Percentiles rank a stretch among this genome's conserved stretches.
Evolutionary conservation across 306 rosid genomes (phyloP).

Genomic region (Lupinus albus): DNA sequence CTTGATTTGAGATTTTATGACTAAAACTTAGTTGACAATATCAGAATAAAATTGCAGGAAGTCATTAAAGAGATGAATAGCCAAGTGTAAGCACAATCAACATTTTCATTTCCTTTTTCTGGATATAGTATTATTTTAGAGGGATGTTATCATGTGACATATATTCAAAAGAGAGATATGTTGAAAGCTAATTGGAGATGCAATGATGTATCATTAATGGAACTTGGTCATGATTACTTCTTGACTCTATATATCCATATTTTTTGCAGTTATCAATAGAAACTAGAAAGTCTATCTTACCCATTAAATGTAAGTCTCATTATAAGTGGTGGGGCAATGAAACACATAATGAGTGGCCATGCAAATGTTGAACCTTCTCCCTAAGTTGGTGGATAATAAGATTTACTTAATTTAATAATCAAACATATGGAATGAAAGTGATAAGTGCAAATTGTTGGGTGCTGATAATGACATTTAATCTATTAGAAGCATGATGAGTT

Average conservation of each 20-base stretch:
- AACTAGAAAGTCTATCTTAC: conserved; percentile 40
- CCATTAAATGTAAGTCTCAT: conserved; percentile 48
- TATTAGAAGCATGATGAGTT: too few relatives aligned
- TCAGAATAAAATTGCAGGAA: not conserved
- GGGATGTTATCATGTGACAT: conserved; percentile 17
- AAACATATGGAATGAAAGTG: too few relatives aligned
- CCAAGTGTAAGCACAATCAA: conserved; percentile 16
- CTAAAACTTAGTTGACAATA: conserved; percentile 31
- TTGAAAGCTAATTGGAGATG: conserved; percentile 42
- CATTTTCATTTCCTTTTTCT: conserved; percentile 4
- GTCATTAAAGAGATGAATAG: too few relatives aligned
- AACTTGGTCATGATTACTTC: conserved; percentile 40
- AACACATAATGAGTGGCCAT: conserved; percentile 37
- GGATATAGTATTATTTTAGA: not conserved
- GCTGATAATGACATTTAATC: too few relatives aligned
- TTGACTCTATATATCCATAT: conserved; percentile 38
- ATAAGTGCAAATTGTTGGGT: too few relatives aligned
- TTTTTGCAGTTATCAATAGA: conserved; percentile 35
- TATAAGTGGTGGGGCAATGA: conserved; percentile 49
- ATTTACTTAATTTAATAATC: too few relatives aligned
- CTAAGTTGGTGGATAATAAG: too few relatives aligned
- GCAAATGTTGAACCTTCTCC: not conserved
- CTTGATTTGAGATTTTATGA: conserved; percentile 33
- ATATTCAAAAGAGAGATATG: conserved; percentile 31
- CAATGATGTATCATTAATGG: conserved; percentile 34